Evolutionary conservation across 2,329 filamentous ascomycete genomes (phyloP).

Genomic region (Colletotrichum sp.): DNA sequence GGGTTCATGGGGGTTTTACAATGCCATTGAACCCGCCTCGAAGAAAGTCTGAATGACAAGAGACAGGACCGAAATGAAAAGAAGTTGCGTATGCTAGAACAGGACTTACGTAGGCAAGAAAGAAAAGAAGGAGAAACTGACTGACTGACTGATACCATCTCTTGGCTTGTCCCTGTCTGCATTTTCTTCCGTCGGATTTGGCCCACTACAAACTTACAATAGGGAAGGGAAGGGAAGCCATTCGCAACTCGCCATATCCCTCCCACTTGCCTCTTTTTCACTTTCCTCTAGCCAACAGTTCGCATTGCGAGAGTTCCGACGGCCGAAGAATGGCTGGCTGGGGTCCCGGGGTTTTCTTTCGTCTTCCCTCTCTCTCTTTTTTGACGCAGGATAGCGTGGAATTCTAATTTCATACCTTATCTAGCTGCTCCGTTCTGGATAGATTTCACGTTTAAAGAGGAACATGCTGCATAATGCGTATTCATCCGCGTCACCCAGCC

Average conservation of each 20-base stretch:
- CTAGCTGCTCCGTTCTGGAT: neutral
- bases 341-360: neutral
- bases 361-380: neutral
- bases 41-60: neutral
- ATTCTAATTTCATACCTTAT: neutral
- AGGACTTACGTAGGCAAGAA: neutral
- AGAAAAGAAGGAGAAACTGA: neutral
- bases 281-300: neutral
- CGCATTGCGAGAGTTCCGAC: constrained; percentile 3
- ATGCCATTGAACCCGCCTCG: neutral
- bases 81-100: neutral
- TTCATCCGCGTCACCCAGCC: neutral
- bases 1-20: neutral
- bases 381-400: neutral
- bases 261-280: neutral
- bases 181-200: neutral
- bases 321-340: neutral
- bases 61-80: neutral
- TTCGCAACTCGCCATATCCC: neutral
- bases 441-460: neutral
- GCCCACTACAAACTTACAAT: neutral
- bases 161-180: neutral
- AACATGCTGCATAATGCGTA: neutral
- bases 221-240: neutral
- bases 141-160: neutral